A percentile compares a stretch with the other conserved stretches of the same genome.
These are phyloP conservation scores for Chlorociboria aeruginascens DNA, from an alignment of 495 filamentous ascomycete genomes.

Conservation along the genomic window DNA sequence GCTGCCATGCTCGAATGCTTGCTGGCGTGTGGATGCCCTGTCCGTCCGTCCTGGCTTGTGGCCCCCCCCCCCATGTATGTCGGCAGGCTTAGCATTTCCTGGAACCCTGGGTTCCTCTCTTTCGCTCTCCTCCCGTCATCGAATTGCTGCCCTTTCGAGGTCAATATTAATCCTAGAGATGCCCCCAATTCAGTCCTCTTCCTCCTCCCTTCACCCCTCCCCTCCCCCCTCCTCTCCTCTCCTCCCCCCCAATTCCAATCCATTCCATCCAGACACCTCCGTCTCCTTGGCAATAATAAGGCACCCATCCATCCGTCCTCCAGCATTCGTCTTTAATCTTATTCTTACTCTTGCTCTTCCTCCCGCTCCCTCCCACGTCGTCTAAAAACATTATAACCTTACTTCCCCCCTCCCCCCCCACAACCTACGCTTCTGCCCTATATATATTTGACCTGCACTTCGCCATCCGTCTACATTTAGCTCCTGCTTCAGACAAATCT, in stretches of 20 bases:
- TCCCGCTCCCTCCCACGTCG: slow-evolving; percentile 1
- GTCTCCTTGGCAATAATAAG: slow-evolving; percentile 3
- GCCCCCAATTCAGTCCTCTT: background rate
- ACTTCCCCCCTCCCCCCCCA: slow-evolving; percentile 1
- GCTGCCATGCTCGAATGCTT: background rate
- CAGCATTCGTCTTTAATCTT: slow-evolving; percentile 17
- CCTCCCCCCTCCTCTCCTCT: background rate
- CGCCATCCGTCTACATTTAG: slow-evolving; percentile 1
- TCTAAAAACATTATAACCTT: background rate
- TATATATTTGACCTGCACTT: slow-evolving; percentile 15
- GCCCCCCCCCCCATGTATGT: background rate
- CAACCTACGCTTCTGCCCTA: background rate
- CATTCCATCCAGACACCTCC: background rate
- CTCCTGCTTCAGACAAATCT: slow-evolving; percentile 12
- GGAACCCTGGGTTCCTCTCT: background rate
- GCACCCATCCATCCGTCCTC: slow-evolving; percentile 5
- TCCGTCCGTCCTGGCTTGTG: background rate
- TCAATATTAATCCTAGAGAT: slow-evolving; percentile 4
- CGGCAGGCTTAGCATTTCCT: background rate
- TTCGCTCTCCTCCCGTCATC: background rate
- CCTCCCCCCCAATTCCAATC: background rate
- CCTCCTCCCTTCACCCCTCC: background rate
- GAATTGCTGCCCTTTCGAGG: background rate
- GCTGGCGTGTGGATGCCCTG: background rate
- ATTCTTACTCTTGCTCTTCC: no score